Percentiles rank a stretch among this genome's conserved stretches.
Evolutionary conservation across 192 early-diverging fungal species (phyloP).

Genomic region (Coemansia brasiliensis): DNA sequence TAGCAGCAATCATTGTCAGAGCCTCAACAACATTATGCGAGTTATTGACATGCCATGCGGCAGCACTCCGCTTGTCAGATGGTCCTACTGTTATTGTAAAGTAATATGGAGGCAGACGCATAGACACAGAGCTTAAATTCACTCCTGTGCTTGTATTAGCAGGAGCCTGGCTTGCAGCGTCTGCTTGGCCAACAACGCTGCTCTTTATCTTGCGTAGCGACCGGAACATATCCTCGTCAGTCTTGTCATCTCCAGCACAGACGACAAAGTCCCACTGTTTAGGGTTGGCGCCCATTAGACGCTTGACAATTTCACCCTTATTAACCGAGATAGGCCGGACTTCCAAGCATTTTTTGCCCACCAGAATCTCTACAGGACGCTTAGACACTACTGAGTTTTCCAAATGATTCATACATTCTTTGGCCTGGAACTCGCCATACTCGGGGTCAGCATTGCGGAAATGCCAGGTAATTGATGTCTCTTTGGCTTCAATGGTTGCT

Average conservation of each 20-base stretch:
- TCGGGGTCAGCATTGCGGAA: slow-evolving; percentile 93
- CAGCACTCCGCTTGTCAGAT: slow-evolving; percentile 83
- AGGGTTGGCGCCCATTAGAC: slow-evolving; percentile 60
- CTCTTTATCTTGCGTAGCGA: slow-evolving; percentile 54
- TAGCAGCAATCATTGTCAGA: slow-evolving; percentile 21
- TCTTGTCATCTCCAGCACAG: slow-evolving; percentile 96
- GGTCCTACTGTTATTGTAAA: slow-evolving; percentile 84
- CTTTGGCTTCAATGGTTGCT: slow-evolving; percentile 91
- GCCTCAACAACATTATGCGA: slow-evolving; percentile 39
- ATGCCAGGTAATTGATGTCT: slow-evolving; percentile 94
- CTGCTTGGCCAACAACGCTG: slow-evolving; percentile 12
- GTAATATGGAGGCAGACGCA: slow-evolving; percentile 38
- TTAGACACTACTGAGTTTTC: slow-evolving; percentile 90
- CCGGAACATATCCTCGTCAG: slow-evolving; percentile 97
- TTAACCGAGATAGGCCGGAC: slow-evolving; percentile 90
- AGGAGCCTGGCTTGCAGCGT: background rate
- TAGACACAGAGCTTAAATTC: slow-evolving; percentile 4
- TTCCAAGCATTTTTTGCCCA: slow-evolving; percentile 97
- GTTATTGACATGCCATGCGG: slow-evolving; percentile 76
- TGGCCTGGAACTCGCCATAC: slow-evolving; percentile 94
- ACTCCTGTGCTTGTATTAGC: background rate
- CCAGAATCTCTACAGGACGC: slow-evolving; percentile 88
- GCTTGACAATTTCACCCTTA: slow-evolving; percentile 97
- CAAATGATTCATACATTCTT: slow-evolving; percentile 95
- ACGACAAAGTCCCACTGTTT: slow-evolving; percentile 84